Conservation (phyloP, 768 basidiomycete genomes). For the Imleria badia region DNA sequence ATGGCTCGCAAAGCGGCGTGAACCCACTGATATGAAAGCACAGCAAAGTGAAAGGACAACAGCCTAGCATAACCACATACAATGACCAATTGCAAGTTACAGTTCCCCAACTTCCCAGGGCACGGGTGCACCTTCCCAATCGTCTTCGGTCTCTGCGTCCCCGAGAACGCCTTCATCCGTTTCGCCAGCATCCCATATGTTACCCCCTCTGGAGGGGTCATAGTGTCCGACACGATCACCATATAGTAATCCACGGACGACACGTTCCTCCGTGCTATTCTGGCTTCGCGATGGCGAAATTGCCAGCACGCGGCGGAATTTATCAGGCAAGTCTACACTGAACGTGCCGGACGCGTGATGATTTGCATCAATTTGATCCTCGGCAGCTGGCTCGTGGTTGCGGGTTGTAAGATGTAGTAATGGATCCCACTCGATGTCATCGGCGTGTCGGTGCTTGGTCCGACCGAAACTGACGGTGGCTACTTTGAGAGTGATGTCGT, state of each 20-base stretch:
- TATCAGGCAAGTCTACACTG: constrained; percentile 62
- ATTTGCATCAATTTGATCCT: constrained; percentile 22
- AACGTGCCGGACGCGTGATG: constrained; percentile 40
- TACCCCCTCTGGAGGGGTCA: constrained; percentile 63
- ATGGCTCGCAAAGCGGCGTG: constrained; percentile 24
- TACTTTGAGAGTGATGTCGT: constrained; percentile 23
- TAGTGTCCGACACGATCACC: constrained; percentile 56
- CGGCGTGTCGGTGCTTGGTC: constrained; percentile 12
- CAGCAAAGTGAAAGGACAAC: constrained; percentile 28
- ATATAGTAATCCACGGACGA: constrained; percentile 62
- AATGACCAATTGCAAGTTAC: constrained; percentile 39
- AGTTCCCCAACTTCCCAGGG: constrained; percentile 82
- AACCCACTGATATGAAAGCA: constrained; percentile 34
- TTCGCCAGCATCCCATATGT: constrained; percentile 79
- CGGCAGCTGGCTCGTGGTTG: constrained; percentile 20
- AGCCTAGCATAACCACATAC: constrained; percentile 32
- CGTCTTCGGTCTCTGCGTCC: constrained; percentile 54
- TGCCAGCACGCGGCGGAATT: constrained; percentile 63
- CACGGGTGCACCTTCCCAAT: constrained; percentile 80
- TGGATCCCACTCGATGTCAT: constrained; percentile 31
- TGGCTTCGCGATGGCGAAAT: constrained; percentile 49
- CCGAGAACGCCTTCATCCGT: constrained; percentile 38
- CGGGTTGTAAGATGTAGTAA: constrained; percentile 25
- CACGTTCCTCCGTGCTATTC: constrained; percentile 45
- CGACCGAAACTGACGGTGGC: constrained; percentile 12